These are phyloP conservation scores for Orbilia quercus DNA, from an alignment of 2,329 filamentous ascomycete species.

Conservation along the genomic window DNA sequence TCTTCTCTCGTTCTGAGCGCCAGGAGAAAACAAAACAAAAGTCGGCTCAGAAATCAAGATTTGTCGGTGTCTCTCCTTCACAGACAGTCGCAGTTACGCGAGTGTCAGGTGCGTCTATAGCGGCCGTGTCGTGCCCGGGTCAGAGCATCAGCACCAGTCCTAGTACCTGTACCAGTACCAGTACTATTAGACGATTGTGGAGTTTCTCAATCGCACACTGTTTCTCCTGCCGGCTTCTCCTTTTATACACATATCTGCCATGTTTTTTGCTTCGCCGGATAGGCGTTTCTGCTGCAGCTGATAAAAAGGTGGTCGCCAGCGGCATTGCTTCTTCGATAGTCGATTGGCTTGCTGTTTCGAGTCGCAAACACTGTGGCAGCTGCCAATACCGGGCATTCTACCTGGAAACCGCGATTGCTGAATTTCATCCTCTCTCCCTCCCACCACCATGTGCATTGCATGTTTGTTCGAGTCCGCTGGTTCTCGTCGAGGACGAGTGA, in stretches of 20 bases:
- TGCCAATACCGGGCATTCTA: conserved; percentile 17
- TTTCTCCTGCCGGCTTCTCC: conserved; percentile 56
- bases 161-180: too few species aligned
- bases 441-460: too few species aligned
- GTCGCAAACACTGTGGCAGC: conserved; percentile 10
- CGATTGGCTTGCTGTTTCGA: conserved; percentile 47
- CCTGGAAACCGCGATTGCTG: not conserved
- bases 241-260: conserved; percentile 46
- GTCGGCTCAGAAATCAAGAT: conserved; percentile 10
- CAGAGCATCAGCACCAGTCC: too few species aligned
- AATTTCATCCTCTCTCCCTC: not conserved
- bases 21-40: too few species aligned
- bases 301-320: conserved; percentile 18
- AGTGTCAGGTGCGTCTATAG: not conserved
- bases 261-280: conserved; percentile 19
- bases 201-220: conserved; percentile 21
- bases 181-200: conserved; percentile 22
- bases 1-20: not conserved
- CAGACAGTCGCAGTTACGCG: not conserved
- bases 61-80: not conserved
- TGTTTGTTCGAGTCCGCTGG: too few species aligned
- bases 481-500: conserved; percentile 1
- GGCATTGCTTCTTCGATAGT: conserved; percentile 47
- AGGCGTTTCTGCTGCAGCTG: conserved; percentile 20
- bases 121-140: conserved; percentile 9